phyloP scores from a whole-genome alignment of 768 basidiomycete species.

The Rhizopogon sp. region DNA sequence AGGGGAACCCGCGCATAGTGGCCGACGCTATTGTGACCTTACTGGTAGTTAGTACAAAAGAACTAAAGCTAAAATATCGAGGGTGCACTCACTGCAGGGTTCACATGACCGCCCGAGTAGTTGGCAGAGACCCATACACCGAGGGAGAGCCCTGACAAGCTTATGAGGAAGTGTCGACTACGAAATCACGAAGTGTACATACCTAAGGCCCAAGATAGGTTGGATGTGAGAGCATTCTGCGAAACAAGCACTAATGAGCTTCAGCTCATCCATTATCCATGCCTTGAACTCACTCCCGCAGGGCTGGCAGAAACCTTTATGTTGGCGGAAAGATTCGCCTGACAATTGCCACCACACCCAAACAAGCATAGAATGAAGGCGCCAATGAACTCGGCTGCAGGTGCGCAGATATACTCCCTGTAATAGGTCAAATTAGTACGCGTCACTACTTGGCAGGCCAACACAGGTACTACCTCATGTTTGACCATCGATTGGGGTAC shows the following conservation, averaged over 20 bases:
- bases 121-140: constrained; percentile 65
- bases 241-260: not conserved
- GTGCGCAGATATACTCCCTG: constrained; percentile 42
- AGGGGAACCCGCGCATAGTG: constrained; percentile 63
- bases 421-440: not conserved
- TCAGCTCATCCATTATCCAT: not conserved
- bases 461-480: constrained; percentile 35
- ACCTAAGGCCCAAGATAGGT: constrained; percentile 53
- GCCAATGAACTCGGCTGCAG: constrained; percentile 53
- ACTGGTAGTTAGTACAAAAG: not conserved
- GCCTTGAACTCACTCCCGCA: constrained; percentile 40
- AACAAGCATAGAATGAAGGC: constrained; percentile 49
- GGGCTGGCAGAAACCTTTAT: constrained; percentile 33
- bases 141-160: constrained; percentile 40
- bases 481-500: constrained; percentile 46
- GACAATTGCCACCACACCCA: constrained; percentile 49
- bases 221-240: constrained; percentile 44
- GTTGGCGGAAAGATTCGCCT: constrained; percentile 42
- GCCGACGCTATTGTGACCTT: constrained; percentile 62
- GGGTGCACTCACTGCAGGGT: constrained; percentile 45
- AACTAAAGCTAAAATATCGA: not conserved
- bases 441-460: not conserved
- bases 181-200: not conserved
- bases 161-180: not conserved
- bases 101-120: constrained; percentile 64